These are phyloP conservation scores for Picea sitchensis DNA, from an alignment of 75 land plant genomes.

Conservation along the genomic window DNA sequence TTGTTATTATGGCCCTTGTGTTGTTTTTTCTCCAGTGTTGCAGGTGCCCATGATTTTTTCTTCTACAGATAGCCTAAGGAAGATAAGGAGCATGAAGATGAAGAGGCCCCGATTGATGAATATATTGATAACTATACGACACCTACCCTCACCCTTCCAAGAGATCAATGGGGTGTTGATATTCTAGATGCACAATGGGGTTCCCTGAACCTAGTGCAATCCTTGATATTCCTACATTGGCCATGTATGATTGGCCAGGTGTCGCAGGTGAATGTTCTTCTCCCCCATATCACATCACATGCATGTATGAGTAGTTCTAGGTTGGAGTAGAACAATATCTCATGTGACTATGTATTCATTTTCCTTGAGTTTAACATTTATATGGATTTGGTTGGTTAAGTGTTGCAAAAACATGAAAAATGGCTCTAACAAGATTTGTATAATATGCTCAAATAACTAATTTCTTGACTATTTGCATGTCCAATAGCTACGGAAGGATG, in stretches of 20 bases:
- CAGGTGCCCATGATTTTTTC: slow-evolving; percentile 36
- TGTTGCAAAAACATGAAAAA: slow-evolving; percentile 10
- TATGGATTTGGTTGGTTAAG: background rate
- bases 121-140: slow-evolving; percentile 12
- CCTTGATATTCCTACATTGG: slow-evolving; percentile 11
- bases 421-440: background rate
- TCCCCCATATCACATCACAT: background rate
- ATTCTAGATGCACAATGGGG: slow-evolving; percentile 12
- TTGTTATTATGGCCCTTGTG: no score
- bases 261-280: slow-evolving; percentile 9
- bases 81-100: slow-evolving; percentile 64
- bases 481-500: slow-evolving; percentile 17
- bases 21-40: no score
- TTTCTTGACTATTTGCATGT: background rate
- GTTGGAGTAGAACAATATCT: no score
- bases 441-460: background rate
- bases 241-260: slow-evolving; percentile 17
- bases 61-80: slow-evolving; percentile 86
- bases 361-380: background rate
- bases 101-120: slow-evolving; percentile 30
- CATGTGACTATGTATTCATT: background rate
- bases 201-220: slow-evolving; percentile 8
- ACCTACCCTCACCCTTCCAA: background rate
- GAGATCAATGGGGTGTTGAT: slow-evolving; percentile 24
- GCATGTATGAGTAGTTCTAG: no score